Evolutionary conservation across 192 early-diverging fungal species (phyloP).

Genomic region (Backusella macrospora): DNA sequence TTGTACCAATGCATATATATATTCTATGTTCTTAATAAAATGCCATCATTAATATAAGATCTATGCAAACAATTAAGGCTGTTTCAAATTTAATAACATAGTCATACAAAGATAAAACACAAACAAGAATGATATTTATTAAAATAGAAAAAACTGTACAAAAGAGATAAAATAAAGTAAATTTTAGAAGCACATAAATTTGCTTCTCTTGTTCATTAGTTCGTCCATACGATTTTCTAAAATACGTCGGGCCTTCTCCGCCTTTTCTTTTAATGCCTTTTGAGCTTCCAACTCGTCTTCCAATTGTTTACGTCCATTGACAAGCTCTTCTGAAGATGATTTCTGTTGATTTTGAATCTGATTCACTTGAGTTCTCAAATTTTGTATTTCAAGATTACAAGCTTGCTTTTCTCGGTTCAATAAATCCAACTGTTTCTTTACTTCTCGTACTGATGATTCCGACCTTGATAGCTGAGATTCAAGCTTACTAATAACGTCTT

Average conservation of each 20-base stretch:
- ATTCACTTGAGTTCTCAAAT: slow-evolving; percentile 41
- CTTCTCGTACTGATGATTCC: slow-evolving; percentile 43
- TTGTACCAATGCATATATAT: no score
- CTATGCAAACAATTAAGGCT: no score
- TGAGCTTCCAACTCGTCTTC: slow-evolving; percentile 48
- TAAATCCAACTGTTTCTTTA: slow-evolving; percentile 41
- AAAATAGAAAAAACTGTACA: slow-evolving; percentile 14
- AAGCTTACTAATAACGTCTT: slow-evolving; percentile 47
- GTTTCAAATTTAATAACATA: no score
- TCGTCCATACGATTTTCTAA: slow-evolving; percentile 59
- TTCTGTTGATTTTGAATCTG: slow-evolving; percentile 39
- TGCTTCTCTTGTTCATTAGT: slow-evolving; percentile 55
- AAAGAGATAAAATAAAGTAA: slow-evolving; percentile 9
- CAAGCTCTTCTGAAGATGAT: slow-evolving; percentile 14
- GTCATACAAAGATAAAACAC: no score
- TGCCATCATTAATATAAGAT: no score
- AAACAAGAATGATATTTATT: not conserved
- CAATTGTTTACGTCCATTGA: slow-evolving; percentile 42
- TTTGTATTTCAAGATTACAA: slow-evolving; percentile 40
- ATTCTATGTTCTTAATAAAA: no score
- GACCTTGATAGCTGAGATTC: slow-evolving; percentile 49
- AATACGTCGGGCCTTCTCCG: slow-evolving; percentile 48
- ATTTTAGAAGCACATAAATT: slow-evolving; percentile 60
- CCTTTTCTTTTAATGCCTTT: slow-evolving; percentile 50
- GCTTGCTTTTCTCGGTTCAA: slow-evolving; percentile 43